Conservation (phyloP, 306 rosid genomes). For the Neltuma alba region DNA sequence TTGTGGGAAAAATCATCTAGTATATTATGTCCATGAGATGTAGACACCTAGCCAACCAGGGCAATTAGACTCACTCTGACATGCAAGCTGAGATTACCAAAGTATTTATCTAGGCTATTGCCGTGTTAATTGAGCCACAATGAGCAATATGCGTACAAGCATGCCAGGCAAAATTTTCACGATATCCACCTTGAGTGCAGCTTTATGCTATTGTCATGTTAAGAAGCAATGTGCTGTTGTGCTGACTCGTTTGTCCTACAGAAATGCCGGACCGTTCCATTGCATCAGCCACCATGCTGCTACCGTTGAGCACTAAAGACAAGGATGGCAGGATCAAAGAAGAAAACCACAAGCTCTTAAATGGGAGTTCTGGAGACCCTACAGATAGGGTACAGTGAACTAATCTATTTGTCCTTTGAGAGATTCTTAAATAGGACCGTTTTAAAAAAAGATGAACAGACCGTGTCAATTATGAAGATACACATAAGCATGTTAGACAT, state of each 20-base stretch:
- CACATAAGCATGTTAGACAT: slow-evolving; percentile 2
- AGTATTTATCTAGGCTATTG: not conserved
- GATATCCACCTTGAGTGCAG: not conserved
- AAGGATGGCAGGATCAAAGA: slow-evolving; percentile 76
- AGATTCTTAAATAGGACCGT: not conserved
- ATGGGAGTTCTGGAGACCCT: slow-evolving; percentile 87
- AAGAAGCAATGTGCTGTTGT: slow-evolving; percentile 12
- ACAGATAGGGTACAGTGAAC: slow-evolving; percentile 74
- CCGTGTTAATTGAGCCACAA: not conserved
- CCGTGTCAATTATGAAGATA: not conserved
- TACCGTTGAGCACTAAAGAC: slow-evolving; percentile 83
- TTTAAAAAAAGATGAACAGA: not conserved
- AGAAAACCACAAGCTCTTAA: slow-evolving; percentile 88
- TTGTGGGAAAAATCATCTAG: not conserved
- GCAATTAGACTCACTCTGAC: not conserved
- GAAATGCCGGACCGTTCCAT: slow-evolving; percentile 88
- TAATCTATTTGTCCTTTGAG: not conserved
- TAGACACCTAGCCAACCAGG: not conserved
- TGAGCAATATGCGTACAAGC: slow-evolving; percentile 3
- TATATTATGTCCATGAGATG: not conserved
- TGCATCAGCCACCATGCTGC: slow-evolving; percentile 53
- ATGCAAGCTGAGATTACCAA: not conserved
- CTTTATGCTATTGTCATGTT: slow-evolving; percentile 16
- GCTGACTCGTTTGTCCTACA: slow-evolving; percentile 50
- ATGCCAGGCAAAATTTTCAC: not conserved